Evolutionary conservation across 441 rosid species (phyloP).

Genomic region (Croton laevigatus): DNA sequence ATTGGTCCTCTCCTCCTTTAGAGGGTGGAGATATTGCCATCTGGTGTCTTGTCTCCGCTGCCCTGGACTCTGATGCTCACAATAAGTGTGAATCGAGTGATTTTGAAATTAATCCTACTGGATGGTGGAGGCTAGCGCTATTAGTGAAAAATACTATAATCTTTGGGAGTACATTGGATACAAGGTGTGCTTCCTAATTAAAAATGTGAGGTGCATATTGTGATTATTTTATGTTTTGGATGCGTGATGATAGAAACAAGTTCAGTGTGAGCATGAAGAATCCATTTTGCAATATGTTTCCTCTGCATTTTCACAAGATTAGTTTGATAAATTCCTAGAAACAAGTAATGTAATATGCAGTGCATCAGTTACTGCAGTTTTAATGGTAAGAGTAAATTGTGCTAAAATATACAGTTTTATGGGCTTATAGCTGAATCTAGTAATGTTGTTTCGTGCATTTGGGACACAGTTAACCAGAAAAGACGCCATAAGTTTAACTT

Average conservation of each 20-base stretch:
- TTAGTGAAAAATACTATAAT: constrained; percentile 55
- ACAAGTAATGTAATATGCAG: background rate
- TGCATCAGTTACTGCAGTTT: background rate
- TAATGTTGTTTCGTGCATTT: constrained; percentile 16
- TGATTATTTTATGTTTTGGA: background rate
- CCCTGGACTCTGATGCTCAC: constrained; percentile 33
- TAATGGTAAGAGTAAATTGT: background rate
- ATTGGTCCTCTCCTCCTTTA: constrained; percentile 35
- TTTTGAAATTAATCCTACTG: constrained; percentile 32
- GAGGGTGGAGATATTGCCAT: constrained; percentile 59
- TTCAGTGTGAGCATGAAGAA: background rate
- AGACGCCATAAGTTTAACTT: constrained; percentile 14
- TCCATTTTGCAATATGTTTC: background rate
- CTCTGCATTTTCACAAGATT: background rate
- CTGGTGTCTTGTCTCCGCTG: constrained; percentile 70
- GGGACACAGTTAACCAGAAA: background rate
- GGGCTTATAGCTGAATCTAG: background rate
- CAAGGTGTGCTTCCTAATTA: constrained; percentile 45
- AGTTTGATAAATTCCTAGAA: background rate
- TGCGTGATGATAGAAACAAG: background rate
- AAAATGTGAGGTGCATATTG: constrained; percentile 1
- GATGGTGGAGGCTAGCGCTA: constrained; percentile 74
- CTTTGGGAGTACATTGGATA: constrained; percentile 58
- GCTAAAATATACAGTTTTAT: background rate
- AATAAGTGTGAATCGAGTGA: constrained; percentile 31